These are phyloP conservation scores for Emiliania huxleyi DNA, from an alignment of 78 protist species.

Conservation along the genomic window DNA sequence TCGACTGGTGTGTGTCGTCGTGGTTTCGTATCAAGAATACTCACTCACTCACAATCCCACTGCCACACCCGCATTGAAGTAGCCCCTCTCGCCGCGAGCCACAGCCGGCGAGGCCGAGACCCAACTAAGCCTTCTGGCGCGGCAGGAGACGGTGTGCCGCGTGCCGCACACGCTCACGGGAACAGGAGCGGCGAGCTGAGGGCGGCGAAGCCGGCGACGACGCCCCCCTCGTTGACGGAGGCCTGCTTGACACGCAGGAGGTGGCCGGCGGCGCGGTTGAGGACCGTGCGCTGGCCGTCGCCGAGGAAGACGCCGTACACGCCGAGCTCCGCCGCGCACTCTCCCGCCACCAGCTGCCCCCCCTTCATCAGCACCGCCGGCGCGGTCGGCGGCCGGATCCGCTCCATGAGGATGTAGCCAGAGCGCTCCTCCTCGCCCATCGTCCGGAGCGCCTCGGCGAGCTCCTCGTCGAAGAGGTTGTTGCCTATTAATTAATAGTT, in stretches of 20 bases:
- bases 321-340: conserved; percentile 37
- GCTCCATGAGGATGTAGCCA: conserved; percentile 83
- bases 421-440: conserved; percentile 13
- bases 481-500: too few species aligned
- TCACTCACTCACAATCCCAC: too few species aligned
- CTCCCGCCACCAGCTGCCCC: neutral
- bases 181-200: neutral
- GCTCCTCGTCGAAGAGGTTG: conserved; percentile 58
- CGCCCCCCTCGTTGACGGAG: conserved; percentile 1
- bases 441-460: neutral
- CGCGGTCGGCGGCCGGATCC: conserved; percentile 44
- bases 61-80: too few species aligned
- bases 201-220: conserved; percentile 7
- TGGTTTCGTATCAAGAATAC: too few species aligned
- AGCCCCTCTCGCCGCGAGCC: too few species aligned
- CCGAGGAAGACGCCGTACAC: conserved; percentile 24
- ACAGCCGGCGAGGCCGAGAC: too few species aligned
- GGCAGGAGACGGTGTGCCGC: too few species aligned
- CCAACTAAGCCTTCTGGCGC: too few species aligned
- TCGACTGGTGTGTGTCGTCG: too few species aligned
- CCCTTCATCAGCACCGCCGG: neutral
- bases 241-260: conserved; percentile 77
- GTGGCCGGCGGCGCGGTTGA: conserved; percentile 70
- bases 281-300: neutral
- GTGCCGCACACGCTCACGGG: too few species aligned